These are phyloP conservation scores for Plasmodium vivax DNA, from an alignment of 169 alveolate species.

Conservation along the genomic window DNA sequence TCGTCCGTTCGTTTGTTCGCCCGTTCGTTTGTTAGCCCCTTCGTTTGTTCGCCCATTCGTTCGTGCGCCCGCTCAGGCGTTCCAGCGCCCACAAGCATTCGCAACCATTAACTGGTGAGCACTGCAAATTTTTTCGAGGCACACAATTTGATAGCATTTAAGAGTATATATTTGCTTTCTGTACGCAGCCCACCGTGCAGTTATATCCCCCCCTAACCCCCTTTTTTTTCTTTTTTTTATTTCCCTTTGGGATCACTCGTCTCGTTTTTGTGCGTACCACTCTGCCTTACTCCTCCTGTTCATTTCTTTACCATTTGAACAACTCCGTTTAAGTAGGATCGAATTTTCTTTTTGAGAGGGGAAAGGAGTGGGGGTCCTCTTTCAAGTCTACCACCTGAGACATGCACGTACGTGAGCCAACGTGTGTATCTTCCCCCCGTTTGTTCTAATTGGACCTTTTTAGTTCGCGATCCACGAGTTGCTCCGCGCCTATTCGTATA, in stretches of 20 bases:
- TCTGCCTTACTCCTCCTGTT: neutral
- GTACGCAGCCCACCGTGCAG: neutral
- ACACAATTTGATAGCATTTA: neutral
- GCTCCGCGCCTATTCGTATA: neutral
- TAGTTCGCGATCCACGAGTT: neutral
- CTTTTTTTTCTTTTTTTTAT: neutral
- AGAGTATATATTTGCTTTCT: neutral
- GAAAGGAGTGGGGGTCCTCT: neutral
- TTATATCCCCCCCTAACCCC: neutral
- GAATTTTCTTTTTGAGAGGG: neutral
- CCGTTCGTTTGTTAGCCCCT: neutral
- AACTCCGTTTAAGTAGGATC: neutral
- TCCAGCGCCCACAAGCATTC: neutral
- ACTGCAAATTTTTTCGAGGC: neutral
- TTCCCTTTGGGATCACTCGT: neutral
- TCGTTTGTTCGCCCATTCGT: neutral
- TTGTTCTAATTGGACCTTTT: neutral
- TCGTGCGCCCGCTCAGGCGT: neutral
- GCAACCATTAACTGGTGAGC: neutral
- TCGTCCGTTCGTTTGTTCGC: too few relatives aligned
- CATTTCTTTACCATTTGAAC: neutral
- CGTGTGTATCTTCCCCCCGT: neutral
- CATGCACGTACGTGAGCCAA: neutral
- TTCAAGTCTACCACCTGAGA: neutral
- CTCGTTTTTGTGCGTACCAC: neutral